Conservation (phyloP, 23 red algal genomes). For the Gracilaria vermiculophylla region DNA sequence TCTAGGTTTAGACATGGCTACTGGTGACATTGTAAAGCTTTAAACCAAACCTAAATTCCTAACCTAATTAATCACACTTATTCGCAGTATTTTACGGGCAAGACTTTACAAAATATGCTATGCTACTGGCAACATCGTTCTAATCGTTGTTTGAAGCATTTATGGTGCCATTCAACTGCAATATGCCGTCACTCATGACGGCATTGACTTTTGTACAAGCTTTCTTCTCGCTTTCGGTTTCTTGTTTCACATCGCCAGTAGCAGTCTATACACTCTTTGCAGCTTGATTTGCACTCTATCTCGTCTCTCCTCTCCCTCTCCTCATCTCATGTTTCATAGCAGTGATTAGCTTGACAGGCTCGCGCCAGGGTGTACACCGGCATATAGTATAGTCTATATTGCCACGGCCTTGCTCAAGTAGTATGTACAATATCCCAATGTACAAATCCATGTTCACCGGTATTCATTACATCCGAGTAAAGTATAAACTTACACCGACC, state of each 20-base stretch:
- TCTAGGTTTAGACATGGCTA: not conserved
- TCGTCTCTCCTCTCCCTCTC: not conserved
- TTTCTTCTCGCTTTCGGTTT: not conserved
- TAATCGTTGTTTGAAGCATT: not conserved
- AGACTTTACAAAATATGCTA: not conserved
- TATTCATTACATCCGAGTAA: constrained; percentile 76
- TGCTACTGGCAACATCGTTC: not conserved
- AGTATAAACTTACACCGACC: constrained; percentile 88
- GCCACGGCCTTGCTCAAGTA: constrained; percentile 44
- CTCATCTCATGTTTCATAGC: constrained; percentile 82
- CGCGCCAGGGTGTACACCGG: constrained; percentile 82
- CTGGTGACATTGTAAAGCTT: too few relatives aligned
- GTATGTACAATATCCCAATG: constrained; percentile 78
- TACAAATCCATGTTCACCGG: constrained; percentile 85
- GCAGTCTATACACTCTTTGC: not conserved
- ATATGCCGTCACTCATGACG: not conserved
- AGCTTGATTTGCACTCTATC: not conserved
- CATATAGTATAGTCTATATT: constrained; percentile 85
- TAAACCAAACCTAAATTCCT: too few relatives aligned
- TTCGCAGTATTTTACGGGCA: not conserved
- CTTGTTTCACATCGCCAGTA: not conserved
- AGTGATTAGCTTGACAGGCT: constrained; percentile 94
- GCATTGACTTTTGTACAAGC: not conserved
- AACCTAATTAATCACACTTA: not conserved
- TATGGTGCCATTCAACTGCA: not conserved